Evolutionary conservation across 2,329 filamentous ascomycete genomes (phyloP), one percentile per base, ranked within the genome.

Genomic region (Trichoderma sp.): DNA sequence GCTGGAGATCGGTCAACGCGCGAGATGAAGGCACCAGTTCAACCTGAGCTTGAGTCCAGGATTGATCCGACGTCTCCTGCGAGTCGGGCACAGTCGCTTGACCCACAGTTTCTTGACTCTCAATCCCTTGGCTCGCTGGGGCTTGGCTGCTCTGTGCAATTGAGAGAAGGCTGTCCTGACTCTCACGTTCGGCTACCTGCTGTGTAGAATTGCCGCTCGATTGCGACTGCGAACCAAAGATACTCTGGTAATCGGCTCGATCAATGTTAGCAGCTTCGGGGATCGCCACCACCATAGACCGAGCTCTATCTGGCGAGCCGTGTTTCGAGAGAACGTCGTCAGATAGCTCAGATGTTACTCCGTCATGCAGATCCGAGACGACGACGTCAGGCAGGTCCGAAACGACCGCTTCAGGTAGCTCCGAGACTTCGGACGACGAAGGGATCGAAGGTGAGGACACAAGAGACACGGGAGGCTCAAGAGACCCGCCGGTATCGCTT

Each of bases 81-180:
- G 81, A 82, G 66, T 82, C 80, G 0, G 79, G 79, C 26, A 82
- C 78, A 3, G 78, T 81, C 28, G 69, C 68, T 61, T 39, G 34
- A 39, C 34, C 34, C 10, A 39, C 34, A 39, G 34, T 39, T 39
- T 39, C 34, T 39, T 39, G 34, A 5, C 34, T 39, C 10, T 39
- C 34, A 39, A 39, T 39, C 34, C 10, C 34, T 14, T 39, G 34
- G 34, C 3, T 39, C 34, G 34, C 34, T 39, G 34, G 34, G 34
- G 34, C 34, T 39, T 75, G 73, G 64, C 75, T 79, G 44, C 74
- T 65, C 28, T 73, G 69, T 5, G 73, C 71, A 63, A 80, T 59
- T 12, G 69, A 64, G 50, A 75, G 64, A 48, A 73, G 72, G 24
- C 72, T 71, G 67, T 78, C 77, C 55, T 74, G 69, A 44, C 74